phyloP scores from a whole-genome alignment of 2,329 filamentous ascomycete species.

The Botrytis cinerea region DNA sequence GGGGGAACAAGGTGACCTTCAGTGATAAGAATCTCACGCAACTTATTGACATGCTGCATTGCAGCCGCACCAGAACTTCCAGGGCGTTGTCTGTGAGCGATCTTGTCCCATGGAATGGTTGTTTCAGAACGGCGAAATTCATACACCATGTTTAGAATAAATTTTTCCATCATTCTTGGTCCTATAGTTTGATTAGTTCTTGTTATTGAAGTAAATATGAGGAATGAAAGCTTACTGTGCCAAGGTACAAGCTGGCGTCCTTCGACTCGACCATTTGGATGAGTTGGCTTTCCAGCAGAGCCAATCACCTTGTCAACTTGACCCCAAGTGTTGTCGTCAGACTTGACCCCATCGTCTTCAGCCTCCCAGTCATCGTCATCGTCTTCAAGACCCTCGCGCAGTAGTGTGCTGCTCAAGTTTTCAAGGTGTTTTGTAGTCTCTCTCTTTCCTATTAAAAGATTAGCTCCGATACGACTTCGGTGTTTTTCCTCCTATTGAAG shows the following conservation, averaged over 20 bases:
- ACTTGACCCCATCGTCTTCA: neutral
- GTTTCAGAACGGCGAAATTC: slow-evolving; percentile 40
- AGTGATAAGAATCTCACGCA: slow-evolving; percentile 32
- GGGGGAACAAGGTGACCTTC: slow-evolving; percentile 42
- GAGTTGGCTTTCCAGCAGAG: slow-evolving; percentile 7
- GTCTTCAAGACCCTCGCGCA: neutral
- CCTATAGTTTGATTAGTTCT: slow-evolving; percentile 39
- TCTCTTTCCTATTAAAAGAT: neutral
- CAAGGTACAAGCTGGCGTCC: slow-evolving; percentile 48
- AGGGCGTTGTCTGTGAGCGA: slow-evolving; percentile 36
- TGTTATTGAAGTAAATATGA: neutral
- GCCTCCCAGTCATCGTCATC: slow-evolving; percentile 2
- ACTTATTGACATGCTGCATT: slow-evolving; percentile 35
- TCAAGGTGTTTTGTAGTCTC: neutral
- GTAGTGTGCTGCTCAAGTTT: neutral
- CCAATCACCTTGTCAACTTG: neutral
- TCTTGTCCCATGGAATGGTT: slow-evolving; percentile 36
- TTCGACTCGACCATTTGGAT: slow-evolving; percentile 40
- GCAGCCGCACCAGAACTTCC: slow-evolving; percentile 34
- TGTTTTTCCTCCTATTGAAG: neutral
- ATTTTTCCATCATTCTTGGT: slow-evolving; percentile 50
- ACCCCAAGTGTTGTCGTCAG: neutral
- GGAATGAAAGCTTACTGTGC: slow-evolving; percentile 44
- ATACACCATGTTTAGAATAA: slow-evolving; percentile 47
- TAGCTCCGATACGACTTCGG: neutral